Base-by-base conservation (phyloP, 2,329 filamentous ascomycete species). In the Plectosphaerella plurivora region DNA sequence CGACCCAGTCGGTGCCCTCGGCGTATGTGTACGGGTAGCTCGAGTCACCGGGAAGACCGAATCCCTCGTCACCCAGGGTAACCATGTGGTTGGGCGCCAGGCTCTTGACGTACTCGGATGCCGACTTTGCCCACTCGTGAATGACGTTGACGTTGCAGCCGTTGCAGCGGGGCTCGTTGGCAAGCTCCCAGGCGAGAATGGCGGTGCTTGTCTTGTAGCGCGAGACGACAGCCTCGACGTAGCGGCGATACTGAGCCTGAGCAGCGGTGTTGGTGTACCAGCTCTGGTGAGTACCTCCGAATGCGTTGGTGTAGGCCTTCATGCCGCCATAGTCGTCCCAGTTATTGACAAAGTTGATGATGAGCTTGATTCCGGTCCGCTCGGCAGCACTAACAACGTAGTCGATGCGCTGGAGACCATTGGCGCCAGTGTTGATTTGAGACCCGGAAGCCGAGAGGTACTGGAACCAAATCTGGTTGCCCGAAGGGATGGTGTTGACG, bases 311-410 rank as follows among this genome's bases (percentile, higher is more conserved):
- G 61, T 87, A 87, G 10, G 81, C 80, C 14, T 72, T 70, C 63
- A 87, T 87, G 33, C 85, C 84, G 16, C 84, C 85, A 33, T 84
- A 86, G 60, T 87, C 84, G 42, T 71, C 71, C 83, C 84, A 88
- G 67, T 87, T 84, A 66, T 88, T 88, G 45, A 87, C 81, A 36
- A 86, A 82, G 58, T 82, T 79, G 63, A 84, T 78, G 57, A 87
- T 83, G 14, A 87, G 68, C 64, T 85, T 85, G 59, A 87, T 73
- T 5, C 78, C 79, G 51, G 79, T 73, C 44, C 72, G 70, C 65
- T 84, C 82, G 2, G 83, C 84, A 0, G 78, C 72, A 22, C 74
- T 63, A 47, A 88, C 83, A 2, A 87, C 82, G 47, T 80, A 81
- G 59, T 88, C 85, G 6, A 88, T 76, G 5, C 60, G 58, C 65